phyloP scores from a whole-genome alignment of 208 protist genomes.

The Herpetomonas muscarum region DNA sequence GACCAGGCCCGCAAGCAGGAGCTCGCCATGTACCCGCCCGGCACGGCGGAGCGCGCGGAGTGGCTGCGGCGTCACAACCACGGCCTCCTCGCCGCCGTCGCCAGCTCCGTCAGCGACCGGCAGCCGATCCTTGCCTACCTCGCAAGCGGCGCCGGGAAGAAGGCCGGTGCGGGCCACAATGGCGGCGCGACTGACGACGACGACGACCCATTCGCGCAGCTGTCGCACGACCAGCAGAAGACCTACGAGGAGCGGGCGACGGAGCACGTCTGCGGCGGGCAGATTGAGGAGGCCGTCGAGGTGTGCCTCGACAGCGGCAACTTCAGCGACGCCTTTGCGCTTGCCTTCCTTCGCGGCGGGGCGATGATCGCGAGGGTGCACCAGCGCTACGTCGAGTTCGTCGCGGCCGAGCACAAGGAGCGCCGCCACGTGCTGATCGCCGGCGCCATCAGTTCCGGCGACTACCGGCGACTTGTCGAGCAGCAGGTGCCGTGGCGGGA shows the following conservation, averaged over 20 bases:
- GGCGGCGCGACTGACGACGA: constrained; percentile 21
- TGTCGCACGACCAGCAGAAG: constrained; percentile 55
- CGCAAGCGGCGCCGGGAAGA: not conserved
- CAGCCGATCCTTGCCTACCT: constrained; percentile 70
- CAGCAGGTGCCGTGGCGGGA: constrained; percentile 62
- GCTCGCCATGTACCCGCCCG: constrained; percentile 22
- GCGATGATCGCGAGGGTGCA: constrained; percentile 58
- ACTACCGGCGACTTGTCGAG: constrained; percentile 50
- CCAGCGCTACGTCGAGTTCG: constrained; percentile 48
- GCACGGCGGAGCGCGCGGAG: constrained; percentile 43
- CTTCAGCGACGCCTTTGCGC: constrained; percentile 76
- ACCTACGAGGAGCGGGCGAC: constrained; percentile 57
- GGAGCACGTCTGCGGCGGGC: constrained; percentile 51
- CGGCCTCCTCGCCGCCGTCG: constrained; percentile 55
- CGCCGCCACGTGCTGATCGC: constrained; percentile 67
- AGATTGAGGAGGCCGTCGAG: constrained; percentile 67
- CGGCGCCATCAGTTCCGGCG: constrained; percentile 57
- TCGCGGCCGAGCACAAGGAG: constrained; percentile 23
- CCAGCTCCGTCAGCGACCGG: constrained; percentile 41
- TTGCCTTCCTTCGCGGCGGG: constrained; percentile 64
- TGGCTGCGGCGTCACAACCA: constrained; percentile 53
- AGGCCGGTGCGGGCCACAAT: constrained; percentile 1
- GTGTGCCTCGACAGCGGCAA: constrained; percentile 53
- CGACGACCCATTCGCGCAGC: constrained; percentile 63
- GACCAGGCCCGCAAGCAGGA: constrained; percentile 22